Percentiles rank a stretch among this genome's conserved stretches.
Evolutionary conservation across 257 asterid species (phyloP).

Genomic region (Orobanche coerulescens): DNA sequence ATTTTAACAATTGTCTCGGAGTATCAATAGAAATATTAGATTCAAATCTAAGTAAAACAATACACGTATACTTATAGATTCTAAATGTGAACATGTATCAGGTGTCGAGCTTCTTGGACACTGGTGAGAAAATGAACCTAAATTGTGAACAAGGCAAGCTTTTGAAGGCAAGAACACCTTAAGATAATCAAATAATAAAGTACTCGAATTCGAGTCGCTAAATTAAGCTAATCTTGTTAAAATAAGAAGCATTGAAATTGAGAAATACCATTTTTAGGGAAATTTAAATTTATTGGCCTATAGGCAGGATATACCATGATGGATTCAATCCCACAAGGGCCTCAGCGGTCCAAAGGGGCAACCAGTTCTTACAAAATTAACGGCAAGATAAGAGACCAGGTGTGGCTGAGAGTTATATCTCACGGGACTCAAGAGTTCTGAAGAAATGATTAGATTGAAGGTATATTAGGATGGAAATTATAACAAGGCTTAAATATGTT

Average conservation of each 20-base stretch:
- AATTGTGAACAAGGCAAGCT: neutral
- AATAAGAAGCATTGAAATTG: neutral
- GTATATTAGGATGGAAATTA: too few species aligned
- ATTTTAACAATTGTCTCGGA: neutral
- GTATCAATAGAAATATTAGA: conserved; percentile 1
- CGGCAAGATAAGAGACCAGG: neutral
- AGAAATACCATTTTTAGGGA: neutral
- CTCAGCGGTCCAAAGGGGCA: neutral
- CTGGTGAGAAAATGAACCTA: neutral
- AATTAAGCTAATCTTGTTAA: conserved; percentile 3
- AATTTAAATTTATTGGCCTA: conserved; percentile 8
- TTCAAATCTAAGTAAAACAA: neutral
- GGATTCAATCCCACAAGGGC: neutral
- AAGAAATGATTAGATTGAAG: neutral
- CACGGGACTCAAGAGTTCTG: neutral
- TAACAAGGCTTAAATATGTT: too few species aligned
- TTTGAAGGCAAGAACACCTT: neutral
- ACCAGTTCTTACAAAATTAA: neutral
- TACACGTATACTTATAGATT: neutral
- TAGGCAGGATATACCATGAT: neutral
- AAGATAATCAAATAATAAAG: neutral
- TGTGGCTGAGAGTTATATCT: conserved; percentile 13
- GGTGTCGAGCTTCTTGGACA: conserved; percentile 2
- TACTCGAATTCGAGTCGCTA: neutral
- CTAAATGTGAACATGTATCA: neutral